Conservation (phyloP, 2,329 filamentous ascomycete genomes). For the Coniochaeta hoffmannii region DNA sequence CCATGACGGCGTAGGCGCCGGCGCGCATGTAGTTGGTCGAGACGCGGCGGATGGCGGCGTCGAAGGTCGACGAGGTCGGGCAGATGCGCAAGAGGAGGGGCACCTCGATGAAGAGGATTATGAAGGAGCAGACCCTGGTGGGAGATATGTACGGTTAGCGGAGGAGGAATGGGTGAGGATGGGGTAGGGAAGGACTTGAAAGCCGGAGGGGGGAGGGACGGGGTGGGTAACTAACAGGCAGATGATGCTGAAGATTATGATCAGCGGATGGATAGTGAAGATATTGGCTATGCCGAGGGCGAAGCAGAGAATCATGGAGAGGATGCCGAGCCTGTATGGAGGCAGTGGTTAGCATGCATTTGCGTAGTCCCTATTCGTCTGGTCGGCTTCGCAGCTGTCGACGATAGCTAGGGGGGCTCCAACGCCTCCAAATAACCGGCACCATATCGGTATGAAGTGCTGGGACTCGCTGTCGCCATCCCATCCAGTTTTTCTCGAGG, state of each 20-base stretch:
- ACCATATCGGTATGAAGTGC: no score
- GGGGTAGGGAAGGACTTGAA: no score
- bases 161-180: not conserved
- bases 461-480: not conserved
- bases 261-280: constrained; percentile 43
- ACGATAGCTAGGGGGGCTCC: not conserved
- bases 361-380: not conserved
- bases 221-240: constrained; percentile 39
- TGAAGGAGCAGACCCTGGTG: constrained; percentile 56
- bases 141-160: not conserved
- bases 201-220: no score
- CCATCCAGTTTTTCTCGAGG: not conserved
- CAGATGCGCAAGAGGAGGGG: constrained; percentile 95
- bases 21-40: constrained; percentile 97
- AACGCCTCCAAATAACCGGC: no score
- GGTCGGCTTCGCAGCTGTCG: not conserved
- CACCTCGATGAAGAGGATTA: constrained; percentile 82
- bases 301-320: constrained; percentile 65
- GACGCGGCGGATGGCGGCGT: constrained; percentile 81
- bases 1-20: constrained; percentile 76
- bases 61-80: constrained; percentile 86
- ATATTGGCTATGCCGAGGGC: constrained; percentile 63
- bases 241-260: constrained; percentile 46
- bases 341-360: constrained; percentile 10
- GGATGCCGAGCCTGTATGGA: constrained; percentile 53